Percentiles rank a stretch among this genome's conserved stretches.
Conservation (phyloP, 192 early-diverging fungal genomes). For the Coemansia sp. region DNA sequence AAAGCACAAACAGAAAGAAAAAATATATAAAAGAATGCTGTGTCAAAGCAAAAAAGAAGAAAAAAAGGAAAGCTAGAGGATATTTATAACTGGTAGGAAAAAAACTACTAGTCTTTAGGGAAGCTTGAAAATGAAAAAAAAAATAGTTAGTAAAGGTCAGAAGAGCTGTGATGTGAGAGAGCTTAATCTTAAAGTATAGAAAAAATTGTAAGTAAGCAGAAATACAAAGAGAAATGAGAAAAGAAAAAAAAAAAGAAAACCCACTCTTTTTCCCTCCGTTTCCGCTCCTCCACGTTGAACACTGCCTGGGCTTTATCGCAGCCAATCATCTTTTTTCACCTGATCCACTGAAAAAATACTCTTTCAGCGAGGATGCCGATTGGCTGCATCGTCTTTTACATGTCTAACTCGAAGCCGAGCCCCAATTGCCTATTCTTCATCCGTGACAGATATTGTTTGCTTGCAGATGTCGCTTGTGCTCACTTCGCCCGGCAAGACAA, state of each 20-base stretch:
- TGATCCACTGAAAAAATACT: background rate
- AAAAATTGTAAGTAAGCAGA: background rate
- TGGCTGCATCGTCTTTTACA: conserved; percentile 3
- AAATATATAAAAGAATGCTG: background rate
- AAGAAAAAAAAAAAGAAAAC: conserved; percentile 5
- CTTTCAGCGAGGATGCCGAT: background rate
- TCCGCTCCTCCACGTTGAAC: background rate
- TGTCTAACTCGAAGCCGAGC: background rate
- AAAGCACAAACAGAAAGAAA: background rate
- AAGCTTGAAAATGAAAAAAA: background rate
- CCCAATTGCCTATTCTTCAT: background rate
- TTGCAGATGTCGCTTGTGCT: too few relatives aligned
- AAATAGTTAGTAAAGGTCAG: background rate
- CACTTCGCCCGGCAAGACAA: too few relatives aligned
- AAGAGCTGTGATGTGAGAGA: background rate
- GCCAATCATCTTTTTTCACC: conserved; percentile 12
- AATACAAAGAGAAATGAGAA: background rate
- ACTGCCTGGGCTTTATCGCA: background rate
- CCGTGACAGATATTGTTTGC: background rate
- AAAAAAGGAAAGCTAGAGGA: background rate
- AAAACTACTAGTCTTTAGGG: background rate
- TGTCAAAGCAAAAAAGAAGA: conserved; percentile 7
- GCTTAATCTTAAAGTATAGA: background rate
- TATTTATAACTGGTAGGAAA: background rate
- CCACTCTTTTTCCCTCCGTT: conserved; percentile 1